Percentiles rank a stretch among this genome's conserved stretches.
Evolutionary conservation across 495 filamentous ascomycete species (phyloP).

Genomic region (Letharia columbiana): DNA sequence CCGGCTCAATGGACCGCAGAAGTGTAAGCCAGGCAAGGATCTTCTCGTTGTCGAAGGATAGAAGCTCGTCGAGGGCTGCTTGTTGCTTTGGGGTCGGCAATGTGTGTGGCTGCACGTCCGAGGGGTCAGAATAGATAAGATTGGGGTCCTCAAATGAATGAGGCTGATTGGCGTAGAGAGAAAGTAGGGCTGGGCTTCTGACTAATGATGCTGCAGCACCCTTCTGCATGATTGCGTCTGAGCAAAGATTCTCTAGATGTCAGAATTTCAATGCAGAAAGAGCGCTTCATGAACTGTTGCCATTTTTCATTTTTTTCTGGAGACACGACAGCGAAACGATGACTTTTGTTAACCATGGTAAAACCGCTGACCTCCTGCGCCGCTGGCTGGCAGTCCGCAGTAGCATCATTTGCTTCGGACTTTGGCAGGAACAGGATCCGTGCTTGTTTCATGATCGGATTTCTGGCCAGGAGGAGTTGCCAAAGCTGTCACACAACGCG

Average conservation of each 20-base stretch:
- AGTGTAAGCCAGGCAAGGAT: neutral
- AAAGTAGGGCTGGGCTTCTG: neutral
- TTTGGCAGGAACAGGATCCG: neutral
- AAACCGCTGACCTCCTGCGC: neutral
- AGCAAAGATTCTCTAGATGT: neutral
- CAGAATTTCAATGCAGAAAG: neutral
- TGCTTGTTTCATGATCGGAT: neutral
- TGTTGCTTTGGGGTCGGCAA: neutral
- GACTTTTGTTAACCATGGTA: neutral
- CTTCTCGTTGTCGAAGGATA: neutral
- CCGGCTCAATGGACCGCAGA: neutral
- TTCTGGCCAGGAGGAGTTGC: neutral
- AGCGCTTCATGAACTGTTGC: neutral
- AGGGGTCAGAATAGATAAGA: too few relatives aligned
- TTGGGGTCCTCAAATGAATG: neutral
- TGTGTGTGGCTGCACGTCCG: neutral
- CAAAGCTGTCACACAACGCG: neutral
- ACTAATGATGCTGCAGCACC: neutral
- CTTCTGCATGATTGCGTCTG: neutral
- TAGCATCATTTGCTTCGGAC: neutral
- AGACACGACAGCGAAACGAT: neutral
- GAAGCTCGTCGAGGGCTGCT: neutral
- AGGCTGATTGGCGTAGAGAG: neutral
- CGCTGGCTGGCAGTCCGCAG: neutral
- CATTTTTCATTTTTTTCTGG: neutral